phyloP scores from a whole-genome alignment of 2,329 filamentous ascomycete species.

The Colletotrichum sp. region DNA sequence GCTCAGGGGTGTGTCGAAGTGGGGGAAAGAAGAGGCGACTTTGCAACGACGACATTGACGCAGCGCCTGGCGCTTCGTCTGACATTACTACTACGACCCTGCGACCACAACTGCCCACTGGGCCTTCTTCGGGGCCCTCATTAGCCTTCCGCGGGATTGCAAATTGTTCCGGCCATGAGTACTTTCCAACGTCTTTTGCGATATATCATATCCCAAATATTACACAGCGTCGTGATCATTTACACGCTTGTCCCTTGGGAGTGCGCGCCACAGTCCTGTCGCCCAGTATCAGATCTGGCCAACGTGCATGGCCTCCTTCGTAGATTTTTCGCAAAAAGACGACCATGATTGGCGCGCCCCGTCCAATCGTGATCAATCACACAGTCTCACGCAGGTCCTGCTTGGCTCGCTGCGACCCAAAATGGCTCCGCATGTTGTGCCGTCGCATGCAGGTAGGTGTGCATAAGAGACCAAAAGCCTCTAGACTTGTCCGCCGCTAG shows the following conservation, averaged over 20 bases:
- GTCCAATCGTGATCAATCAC: neutral
- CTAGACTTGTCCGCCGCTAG: slow-evolving; percentile 6
- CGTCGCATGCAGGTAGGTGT: slow-evolving; percentile 9
- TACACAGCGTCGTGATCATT: neutral
- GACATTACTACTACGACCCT: neutral
- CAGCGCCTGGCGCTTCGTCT: slow-evolving; percentile 14
- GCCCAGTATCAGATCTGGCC: neutral
- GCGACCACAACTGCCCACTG: neutral
- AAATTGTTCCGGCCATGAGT: neutral
- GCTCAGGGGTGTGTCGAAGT: neutral
- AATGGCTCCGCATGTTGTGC: neutral
- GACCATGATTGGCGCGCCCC: neutral
- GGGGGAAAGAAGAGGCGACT: neutral
- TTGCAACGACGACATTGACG: slow-evolving; percentile 7
- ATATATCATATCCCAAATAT: slow-evolving; percentile 3
- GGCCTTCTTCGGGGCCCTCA: neutral
- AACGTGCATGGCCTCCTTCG: neutral
- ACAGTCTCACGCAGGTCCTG: slow-evolving; percentile 9
- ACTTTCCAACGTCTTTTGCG: neutral
- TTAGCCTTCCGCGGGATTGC: slow-evolving; percentile 22
- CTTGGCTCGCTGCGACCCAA: neutral
- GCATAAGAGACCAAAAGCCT: neutral
- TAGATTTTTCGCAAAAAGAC: neutral
- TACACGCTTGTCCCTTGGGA: neutral
- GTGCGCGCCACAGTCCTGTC: slow-evolving; percentile 1